These are phyloP conservation scores for Myrica gale DNA, from an alignment of 306 rosid genomes.

Conservation along the genomic window DNA sequence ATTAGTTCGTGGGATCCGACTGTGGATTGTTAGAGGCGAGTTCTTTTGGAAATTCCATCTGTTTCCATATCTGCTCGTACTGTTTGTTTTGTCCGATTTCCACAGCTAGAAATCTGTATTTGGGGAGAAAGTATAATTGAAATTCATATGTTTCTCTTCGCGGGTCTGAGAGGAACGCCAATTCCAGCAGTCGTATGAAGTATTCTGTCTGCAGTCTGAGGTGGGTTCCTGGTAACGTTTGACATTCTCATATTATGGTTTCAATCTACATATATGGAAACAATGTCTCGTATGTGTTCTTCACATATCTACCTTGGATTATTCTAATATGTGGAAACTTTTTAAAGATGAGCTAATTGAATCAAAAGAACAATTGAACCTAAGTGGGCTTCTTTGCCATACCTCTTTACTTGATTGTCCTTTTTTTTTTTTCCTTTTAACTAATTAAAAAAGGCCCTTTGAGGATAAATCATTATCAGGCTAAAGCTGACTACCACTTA, in stretches of 20 bases:
- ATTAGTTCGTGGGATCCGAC: conserved; percentile 17
- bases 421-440: too few species aligned
- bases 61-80: not conserved
- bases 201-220: not conserved
- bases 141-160: not conserved
- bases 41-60: conserved; percentile 3
- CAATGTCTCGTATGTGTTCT: not conserved
- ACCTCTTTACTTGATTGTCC: not conserved
- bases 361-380: not conserved
- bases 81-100: conserved; percentile 9
- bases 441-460: too few species aligned
- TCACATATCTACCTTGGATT: not conserved
- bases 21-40: conserved; percentile 36
- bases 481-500: too few species aligned
- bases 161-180: conserved; percentile 1
- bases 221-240: not conserved
- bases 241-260: not conserved
- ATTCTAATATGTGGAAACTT: not conserved
- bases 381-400: not conserved
- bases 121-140: not conserved
- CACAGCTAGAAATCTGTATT: not conserved
- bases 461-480: too few species aligned
- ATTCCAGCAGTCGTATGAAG: not conserved
- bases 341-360: not conserved
- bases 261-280: not conserved